Evolutionary conservation across 1,139 yeast genomes (phyloP).

Genomic region (Groenewaldozyma sp.): DNA sequence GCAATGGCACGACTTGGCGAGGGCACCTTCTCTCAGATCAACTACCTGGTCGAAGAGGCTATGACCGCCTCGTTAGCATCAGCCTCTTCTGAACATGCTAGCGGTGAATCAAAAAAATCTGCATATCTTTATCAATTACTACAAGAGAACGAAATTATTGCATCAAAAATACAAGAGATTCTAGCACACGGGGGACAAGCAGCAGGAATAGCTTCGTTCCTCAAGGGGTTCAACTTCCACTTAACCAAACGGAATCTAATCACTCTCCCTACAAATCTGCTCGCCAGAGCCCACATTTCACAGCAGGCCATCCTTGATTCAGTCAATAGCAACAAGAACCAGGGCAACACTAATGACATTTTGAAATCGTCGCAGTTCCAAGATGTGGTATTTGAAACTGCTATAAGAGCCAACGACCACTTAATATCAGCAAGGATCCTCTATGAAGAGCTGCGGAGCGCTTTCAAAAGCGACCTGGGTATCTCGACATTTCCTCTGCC

Average conservation of each 20-base stretch:
- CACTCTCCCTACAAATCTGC: conserved; percentile 50
- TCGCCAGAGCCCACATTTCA: conserved; percentile 47
- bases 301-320: conserved; percentile 49
- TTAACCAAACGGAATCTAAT: conserved; percentile 41
- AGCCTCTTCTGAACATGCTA: conserved; percentile 27
- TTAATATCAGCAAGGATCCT: conserved; percentile 56
- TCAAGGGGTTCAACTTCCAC: conserved; percentile 54
- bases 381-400: conserved; percentile 60
- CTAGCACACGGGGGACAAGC: conserved; percentile 84
- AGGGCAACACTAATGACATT: conserved; percentile 7
- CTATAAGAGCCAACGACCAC: conserved; percentile 75
- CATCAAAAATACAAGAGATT: conserved; percentile 37
- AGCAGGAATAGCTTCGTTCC: conserved; percentile 57
- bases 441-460: conserved; percentile 33
- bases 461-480: conserved; percentile 28
- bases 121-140: not conserved
- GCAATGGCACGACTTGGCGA: conserved; percentile 73
- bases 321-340: no score
- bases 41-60: conserved; percentile 56
- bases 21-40: conserved; percentile 67
- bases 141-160: conserved; percentile 1
- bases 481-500: conserved; percentile 57
- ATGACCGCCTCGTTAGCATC: conserved; percentile 51
- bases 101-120: not conserved
- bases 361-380: conserved; percentile 37